Evolutionary conservation across 129 eudicot genomes (phyloP).

Genomic region (Helianthus tuberosus): DNA sequence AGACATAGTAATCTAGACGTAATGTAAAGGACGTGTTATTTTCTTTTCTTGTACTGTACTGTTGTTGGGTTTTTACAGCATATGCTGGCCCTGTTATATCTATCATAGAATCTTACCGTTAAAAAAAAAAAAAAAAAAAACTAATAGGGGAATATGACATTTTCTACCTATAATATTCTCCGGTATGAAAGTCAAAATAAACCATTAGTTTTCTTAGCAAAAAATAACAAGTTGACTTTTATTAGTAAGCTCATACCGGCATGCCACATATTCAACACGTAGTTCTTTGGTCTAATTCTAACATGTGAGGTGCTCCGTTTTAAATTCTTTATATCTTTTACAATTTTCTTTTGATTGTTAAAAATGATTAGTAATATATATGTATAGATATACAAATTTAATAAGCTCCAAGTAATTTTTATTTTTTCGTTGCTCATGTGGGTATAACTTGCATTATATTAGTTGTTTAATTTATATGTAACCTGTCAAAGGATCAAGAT

Average conservation of each 20-base stretch:
- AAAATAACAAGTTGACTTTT: conserved; percentile 29
- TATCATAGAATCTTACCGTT: too few relatives aligned
- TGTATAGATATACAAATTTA: background rate
- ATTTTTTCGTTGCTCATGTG: too few relatives aligned
- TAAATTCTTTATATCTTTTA: background rate
- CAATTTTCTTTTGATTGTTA: background rate
- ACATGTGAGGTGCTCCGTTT: conserved; percentile 18
- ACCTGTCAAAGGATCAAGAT: too few relatives aligned
- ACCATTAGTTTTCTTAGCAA: background rate
- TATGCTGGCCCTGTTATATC: too few relatives aligned
- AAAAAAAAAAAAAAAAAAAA: too few relatives aligned
- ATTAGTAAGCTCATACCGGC: background rate
- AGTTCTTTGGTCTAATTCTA: conserved; percentile 18
- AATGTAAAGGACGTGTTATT: too few relatives aligned
- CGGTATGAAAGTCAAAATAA: conserved; percentile 1
- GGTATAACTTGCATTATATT: too few relatives aligned
- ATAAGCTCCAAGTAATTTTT: too few relatives aligned
- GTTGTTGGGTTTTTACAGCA: too few relatives aligned
- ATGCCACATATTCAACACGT: conserved; percentile 32
- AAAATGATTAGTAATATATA: background rate
- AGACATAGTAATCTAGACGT: too few relatives aligned
- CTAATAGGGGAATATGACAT: background rate
- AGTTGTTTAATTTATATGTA: too few relatives aligned
- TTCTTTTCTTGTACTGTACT: too few relatives aligned
- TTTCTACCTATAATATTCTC: conserved; percentile 9